Conservation (phyloP, 1,284 basidiomycete genomes). For the Cerioporus squamosus region DNA sequence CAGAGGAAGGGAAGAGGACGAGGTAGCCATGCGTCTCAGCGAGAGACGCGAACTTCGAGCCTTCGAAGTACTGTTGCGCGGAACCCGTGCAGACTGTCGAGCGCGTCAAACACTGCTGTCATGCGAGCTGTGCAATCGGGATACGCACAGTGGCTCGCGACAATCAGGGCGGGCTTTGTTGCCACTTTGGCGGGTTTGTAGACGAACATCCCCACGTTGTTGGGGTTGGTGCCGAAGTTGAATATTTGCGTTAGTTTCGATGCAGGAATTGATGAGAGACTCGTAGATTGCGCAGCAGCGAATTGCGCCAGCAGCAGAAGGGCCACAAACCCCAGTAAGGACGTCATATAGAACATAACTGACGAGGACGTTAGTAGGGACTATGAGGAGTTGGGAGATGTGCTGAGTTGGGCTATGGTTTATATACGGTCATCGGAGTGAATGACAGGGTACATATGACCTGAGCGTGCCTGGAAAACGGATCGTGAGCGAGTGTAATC, state of each 20-base stretch:
- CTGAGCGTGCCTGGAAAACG: background rate
- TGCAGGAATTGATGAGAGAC: conserved; percentile 13
- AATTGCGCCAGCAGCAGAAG: conserved; percentile 31
- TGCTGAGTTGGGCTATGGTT: background rate
- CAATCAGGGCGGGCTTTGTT: conserved; percentile 44
- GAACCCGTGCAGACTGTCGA: conserved; percentile 49
- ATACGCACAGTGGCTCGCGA: conserved; percentile 48
- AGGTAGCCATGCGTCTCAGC: conserved; percentile 52
- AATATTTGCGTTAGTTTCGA: conserved; percentile 26
- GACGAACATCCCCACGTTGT: conserved; percentile 50
- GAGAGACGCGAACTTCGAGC: conserved; percentile 52
- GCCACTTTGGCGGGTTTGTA: conserved; percentile 51
- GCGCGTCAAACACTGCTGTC: conserved; percentile 46
- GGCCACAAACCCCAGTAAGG: conserved; percentile 26
- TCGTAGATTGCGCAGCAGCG: conserved; percentile 29
- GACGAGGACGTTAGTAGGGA: too few relatives aligned
- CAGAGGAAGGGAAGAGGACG: conserved; percentile 51
- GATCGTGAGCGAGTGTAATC: too few relatives aligned
- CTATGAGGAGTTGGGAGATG: background rate
- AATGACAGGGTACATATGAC: background rate
- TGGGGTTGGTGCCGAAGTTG: conserved; percentile 55
- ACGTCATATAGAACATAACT: conserved; percentile 19
- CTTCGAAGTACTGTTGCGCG: conserved; percentile 54
- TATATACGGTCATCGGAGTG: background rate
- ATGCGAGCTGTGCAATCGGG: conserved; percentile 32